Evolutionary conservation across 2,329 filamentous ascomycete genomes (phyloP).

Genomic region (Chaetomiaceae sp.): DNA sequence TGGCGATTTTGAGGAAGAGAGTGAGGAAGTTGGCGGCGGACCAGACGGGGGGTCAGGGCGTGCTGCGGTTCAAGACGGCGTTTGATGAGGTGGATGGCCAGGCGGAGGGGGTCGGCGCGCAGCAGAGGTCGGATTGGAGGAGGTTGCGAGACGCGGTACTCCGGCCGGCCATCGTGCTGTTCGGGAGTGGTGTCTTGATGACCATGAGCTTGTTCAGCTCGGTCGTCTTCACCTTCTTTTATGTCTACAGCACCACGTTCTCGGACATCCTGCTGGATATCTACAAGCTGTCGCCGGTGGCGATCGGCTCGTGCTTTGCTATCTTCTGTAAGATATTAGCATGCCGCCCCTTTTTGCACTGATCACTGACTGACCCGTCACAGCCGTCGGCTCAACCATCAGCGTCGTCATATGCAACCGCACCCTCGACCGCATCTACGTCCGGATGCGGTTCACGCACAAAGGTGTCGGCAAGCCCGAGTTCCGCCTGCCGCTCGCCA

Average conservation of each 20-base stretch:
- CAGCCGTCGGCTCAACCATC: slow-evolving; percentile 45
- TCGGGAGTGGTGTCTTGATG: slow-evolving; percentile 48
- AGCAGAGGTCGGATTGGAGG: slow-evolving; percentile 22
- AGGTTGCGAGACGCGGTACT: slow-evolving; percentile 39
- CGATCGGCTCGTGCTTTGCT: slow-evolving; percentile 50
- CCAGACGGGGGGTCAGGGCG: slow-evolving; percentile 31
- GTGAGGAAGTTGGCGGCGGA: slow-evolving; percentile 28
- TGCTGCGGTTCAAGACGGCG: slow-evolving; percentile 30
- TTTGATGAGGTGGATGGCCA: slow-evolving; percentile 27
- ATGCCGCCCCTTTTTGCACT: not conserved
- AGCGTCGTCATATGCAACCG: slow-evolving; percentile 47
- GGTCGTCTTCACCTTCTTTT: slow-evolving; percentile 48
- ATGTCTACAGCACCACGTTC: slow-evolving; percentile 50
- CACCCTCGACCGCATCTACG: slow-evolving; percentile 49
- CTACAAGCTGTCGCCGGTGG: slow-evolving; percentile 47
- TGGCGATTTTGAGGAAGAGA: slow-evolving; percentile 46
- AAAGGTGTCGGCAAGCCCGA: slow-evolving; percentile 45
- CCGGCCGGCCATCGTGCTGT: slow-evolving; percentile 41
- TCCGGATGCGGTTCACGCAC: slow-evolving; percentile 39
- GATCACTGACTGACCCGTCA: slow-evolving; percentile 12
- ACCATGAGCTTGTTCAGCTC: slow-evolving; percentile 42
- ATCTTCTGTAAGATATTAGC: slow-evolving; percentile 47
- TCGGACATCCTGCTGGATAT: slow-evolving; percentile 44
- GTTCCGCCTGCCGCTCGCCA: slow-evolving; percentile 48
- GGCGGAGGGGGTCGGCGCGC: not conserved